Base-by-base conservation (phyloP, 306 rosid species). In the Ammopiptanthus mongolicus region DNA sequence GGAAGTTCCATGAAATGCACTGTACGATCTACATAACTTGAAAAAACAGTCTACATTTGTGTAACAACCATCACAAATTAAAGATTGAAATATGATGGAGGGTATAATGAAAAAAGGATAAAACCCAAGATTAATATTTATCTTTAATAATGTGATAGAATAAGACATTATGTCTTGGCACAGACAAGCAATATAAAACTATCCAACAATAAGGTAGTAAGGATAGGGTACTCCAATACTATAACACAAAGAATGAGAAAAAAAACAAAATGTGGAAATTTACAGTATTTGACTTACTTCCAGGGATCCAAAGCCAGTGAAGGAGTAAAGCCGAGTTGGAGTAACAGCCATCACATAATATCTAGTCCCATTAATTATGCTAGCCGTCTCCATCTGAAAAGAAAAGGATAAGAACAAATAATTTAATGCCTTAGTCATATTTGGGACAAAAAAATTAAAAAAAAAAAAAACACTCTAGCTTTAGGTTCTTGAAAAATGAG, bases 1-100 rank as follows among this genome's bases (percentile, higher is more conserved):
- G 98, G 98, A 83, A 95, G 97, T 78, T 88, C 96, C 98, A 95
- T 95, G 84, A 95, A 95, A 87, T 87, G 97, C 72, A 95, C 97
- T 0, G 91, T 86, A 73, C 93, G 93, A 10, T 88, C 96, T 71
- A 84, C 75, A 81, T 95, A 95, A 86, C 96, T 85, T 48, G 95
- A 53, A 83, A 91, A 95, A 72, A 95, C 90, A 67, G 87, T 80
- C 97, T 94, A 80, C 78, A 88, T 71, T 73, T 76, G 82, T 69
- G 74, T 53, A 83, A 67, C 11, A 80, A 62, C 64, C 62, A 78
- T 50, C 48, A 66, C 31, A 79, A 39, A 76, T 33, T 14, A 70
- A 70, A 75, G 18, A 33, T 81, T 41, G 15, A 81, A 51, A 52
- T 47, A 71, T 41, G 72, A 56, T 15, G n/a, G 60, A 72, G 15